Base-by-base conservation (phyloP, 495 filamentous ascomycete species). In the Penicillium goetzii region DNA sequence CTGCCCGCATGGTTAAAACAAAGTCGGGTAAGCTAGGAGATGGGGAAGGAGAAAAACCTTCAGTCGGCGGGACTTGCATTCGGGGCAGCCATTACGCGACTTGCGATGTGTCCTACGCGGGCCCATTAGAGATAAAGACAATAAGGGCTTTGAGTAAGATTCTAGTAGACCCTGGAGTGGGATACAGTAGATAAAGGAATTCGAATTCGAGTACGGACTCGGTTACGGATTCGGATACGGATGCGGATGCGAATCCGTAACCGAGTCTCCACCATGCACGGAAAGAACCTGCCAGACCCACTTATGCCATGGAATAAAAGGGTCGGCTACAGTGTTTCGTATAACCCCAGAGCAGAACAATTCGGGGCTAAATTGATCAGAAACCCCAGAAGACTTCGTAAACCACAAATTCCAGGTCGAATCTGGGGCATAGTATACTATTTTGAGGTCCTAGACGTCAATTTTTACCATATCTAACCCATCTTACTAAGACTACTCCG, bases 81-180 rank as follows among this genome's bases (percentile, higher is more conserved):
- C 61, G 2, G 63, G 60, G 45, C 71, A 73, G n/a, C 71, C 71
- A 54, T 72, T 73, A 4, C 71, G 66, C 4, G 66, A 69, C 55
- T 73, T 73, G 2, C 64, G 68, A 62, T 72, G 71, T 9, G 68
- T 60, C 57, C 69, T 69, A 1, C 71, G 61, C 17, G 70, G 70
- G 4, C 64, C 67, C 70, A 70, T 72, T 54, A 25, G 56, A 57
- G 15, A 52, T 11, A 41, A 41, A 61, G 21, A 10, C 15, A 6
- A n/a, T 21, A 40, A 15, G 30, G 14, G 11, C 14, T 19, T 23
- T 14, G 45, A 36, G 7, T 12, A 19, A 40, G 15, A 17, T 11
- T 17, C 14, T 40, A 40, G 30, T 36, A 25, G 32, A 15, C 19
- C 21, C 54, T 43, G 10, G 30, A 36, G 4, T 26, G n/a, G 40